These are phyloP conservation scores for Penicillium freii DNA, from an alignment of 2,329 filamentous ascomycete species.

Conservation along the genomic window DNA sequence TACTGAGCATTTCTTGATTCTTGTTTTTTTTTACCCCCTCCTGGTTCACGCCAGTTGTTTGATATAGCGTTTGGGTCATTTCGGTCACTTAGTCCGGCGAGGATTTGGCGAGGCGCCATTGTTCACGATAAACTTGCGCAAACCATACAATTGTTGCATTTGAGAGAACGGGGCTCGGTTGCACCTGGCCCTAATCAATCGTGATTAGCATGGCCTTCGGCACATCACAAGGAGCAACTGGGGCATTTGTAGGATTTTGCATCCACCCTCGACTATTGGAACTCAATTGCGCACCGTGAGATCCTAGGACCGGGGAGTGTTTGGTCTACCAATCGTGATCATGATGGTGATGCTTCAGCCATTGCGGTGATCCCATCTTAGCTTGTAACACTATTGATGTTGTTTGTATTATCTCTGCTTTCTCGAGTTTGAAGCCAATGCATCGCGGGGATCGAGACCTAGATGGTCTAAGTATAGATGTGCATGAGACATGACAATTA, in stretches of 20 bases:
- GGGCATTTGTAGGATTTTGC: not conserved
- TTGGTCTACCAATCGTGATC: not conserved
- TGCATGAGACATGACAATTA: not conserved
- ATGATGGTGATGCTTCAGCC: not conserved
- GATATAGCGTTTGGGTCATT: constrained; percentile 19
- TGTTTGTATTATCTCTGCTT: not conserved
- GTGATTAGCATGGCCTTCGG: not conserved
- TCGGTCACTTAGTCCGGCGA: constrained; percentile 5
- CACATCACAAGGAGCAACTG: not conserved
- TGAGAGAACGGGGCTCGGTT: not conserved
- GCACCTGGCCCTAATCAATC: not conserved
- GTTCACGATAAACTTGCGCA: constrained; percentile 1
- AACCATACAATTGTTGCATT: constrained; percentile 1
- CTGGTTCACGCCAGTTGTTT: constrained; percentile 5
- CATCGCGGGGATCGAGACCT: constrained; percentile 2
- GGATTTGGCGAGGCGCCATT: constrained; percentile 6
- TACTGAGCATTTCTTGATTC: constrained; percentile 48
- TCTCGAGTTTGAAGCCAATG: not conserved
- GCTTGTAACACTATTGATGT: not conserved
- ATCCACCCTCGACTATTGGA: not conserved
- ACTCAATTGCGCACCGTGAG: not conserved
- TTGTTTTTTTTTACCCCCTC: constrained; percentile 8
- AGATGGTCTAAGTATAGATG: constrained; percentile 1
- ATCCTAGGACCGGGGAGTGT: not conserved
- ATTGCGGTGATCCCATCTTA: not conserved